Evolutionary conservation across 768 basidiomycete species (phyloP).

Genomic region (Collybiopsis confluens): DNA sequence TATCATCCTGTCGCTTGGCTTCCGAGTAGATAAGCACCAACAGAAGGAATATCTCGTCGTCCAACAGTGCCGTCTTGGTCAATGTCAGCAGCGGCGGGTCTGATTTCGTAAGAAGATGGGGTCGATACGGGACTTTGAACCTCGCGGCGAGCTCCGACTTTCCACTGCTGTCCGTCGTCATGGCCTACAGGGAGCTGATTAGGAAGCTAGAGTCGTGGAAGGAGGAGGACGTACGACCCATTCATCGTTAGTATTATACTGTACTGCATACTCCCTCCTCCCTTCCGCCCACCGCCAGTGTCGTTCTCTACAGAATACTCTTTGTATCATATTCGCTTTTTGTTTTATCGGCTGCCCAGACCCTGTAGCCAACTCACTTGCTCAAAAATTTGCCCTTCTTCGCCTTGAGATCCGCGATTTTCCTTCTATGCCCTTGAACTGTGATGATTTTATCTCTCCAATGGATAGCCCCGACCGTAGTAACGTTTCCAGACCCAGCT

Average conservation of each 20-base stretch:
- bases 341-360: too few relatives aligned
- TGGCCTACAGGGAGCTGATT: background rate
- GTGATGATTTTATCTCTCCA: slow-evolving; percentile 49
- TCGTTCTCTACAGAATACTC: slow-evolving; percentile 23
- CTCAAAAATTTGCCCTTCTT: slow-evolving; percentile 34
- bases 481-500: slow-evolving; percentile 14
- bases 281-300: slow-evolving; percentile 43
- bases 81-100: slow-evolving; percentile 36
- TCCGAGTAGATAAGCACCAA: slow-evolving; percentile 36
- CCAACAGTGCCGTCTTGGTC: slow-evolving; percentile 33
- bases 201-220: background rate
- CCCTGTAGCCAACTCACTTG: slow-evolving; percentile 21
- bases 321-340: background rate
- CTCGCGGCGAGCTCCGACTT: slow-evolving; percentile 30
- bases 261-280: slow-evolving; percentile 40
- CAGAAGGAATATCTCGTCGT: slow-evolving; percentile 37
- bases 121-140: slow-evolving; percentile 43
- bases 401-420: slow-evolving; percentile 35
- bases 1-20: slow-evolving; percentile 33
- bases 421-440: slow-evolving; percentile 36
- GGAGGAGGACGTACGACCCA: slow-evolving; percentile 36
- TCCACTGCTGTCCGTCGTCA: slow-evolving; percentile 19
- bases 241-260: slow-evolving; percentile 34
- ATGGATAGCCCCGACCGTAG: slow-evolving; percentile 42
- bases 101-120: slow-evolving; percentile 42